Evolutionary conservation across 306 rosid genomes (phyloP), one percentile per base, ranked within the genome.

Genomic region (Acacia acuminata): DNA sequence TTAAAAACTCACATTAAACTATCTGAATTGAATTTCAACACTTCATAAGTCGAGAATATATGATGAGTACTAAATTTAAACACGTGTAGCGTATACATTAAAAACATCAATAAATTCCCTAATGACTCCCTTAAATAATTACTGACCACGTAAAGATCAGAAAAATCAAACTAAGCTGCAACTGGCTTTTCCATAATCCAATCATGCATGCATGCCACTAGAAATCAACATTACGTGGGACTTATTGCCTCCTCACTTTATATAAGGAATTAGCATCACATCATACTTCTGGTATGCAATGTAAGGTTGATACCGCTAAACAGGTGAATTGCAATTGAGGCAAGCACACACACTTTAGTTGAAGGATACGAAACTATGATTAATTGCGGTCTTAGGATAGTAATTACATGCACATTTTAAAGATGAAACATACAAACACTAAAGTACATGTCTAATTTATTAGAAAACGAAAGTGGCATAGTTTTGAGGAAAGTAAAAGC

Each of bases 391-490:
- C 20, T 38, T 36, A 10, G 12, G 56, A 44, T 44, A 71, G 53
- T 24, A 30, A 56, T 55, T 7, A 58, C 16, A 20, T 66, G 30
- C 45, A 63, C 43, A 71, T 76, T 51, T 77, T 4, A 75, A 75
- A 55, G 56, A 81, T 64, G 32, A 63, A 48, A 14, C 56, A 75
- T 55, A 43, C 4, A 14, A 45, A 48, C 38, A 74, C 24, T 20
- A 15, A 3, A 30, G 32, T 30, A 56, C 20, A 47, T 22, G 27
- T 69, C 38, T 55, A 74, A 47, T 53, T 86, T 83, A 83, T 83
- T 83, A 58, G 76, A 30, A 76, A 60, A 68, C 53, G 34, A 70
- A 43, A 38, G 32, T 73, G 76, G 77, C 65, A 38, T 6, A 71
- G 75, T 25, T 70, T 34, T 42, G 69, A 6, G 44, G 44, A 0